Conservation (phyloP, 257 asterid species). For the Apocynum venetum region DNA sequence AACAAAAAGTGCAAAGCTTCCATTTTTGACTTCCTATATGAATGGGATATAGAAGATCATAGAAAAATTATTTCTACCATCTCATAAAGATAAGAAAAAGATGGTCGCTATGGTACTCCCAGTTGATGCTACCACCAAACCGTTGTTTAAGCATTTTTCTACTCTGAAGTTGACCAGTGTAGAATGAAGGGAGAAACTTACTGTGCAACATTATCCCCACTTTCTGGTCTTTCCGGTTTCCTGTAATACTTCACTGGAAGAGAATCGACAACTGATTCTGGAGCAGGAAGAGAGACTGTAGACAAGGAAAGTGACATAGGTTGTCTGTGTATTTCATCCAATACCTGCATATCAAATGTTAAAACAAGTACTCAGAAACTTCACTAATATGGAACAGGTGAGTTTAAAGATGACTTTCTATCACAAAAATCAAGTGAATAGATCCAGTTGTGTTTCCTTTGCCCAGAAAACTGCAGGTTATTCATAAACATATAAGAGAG, state of each 20-base stretch:
- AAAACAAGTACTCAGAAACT: not conserved
- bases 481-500: too few relatives aligned
- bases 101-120: not conserved
- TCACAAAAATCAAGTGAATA: not conserved
- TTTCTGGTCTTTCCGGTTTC: slow-evolving; percentile 39
- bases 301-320: slow-evolving; percentile 75
- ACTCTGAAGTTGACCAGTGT: slow-evolving; percentile 10
- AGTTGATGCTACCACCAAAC: not conserved
- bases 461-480: too few relatives aligned
- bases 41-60: not conserved
- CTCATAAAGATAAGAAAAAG: not conserved
- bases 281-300: slow-evolving; percentile 77
- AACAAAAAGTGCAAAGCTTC: not conserved
- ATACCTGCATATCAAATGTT: slow-evolving; percentile 46
- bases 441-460: not conserved
- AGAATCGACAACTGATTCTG: slow-evolving; percentile 81
- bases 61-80: not conserved
- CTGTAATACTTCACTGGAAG: slow-evolving; percentile 66
- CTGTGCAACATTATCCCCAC: slow-evolving; percentile 52
- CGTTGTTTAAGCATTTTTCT: not conserved
- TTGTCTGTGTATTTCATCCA: slow-evolving; percentile 91
- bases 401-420: not conserved
- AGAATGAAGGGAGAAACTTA: slow-evolving; percentile 39
- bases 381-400: not conserved
- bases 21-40: not conserved